Evolutionary conservation across 2,329 filamentous ascomycete genomes (phyloP), one percentile per base, ranked within the genome.

Genomic region (Teratosphaeria epicoccoides): DNA sequence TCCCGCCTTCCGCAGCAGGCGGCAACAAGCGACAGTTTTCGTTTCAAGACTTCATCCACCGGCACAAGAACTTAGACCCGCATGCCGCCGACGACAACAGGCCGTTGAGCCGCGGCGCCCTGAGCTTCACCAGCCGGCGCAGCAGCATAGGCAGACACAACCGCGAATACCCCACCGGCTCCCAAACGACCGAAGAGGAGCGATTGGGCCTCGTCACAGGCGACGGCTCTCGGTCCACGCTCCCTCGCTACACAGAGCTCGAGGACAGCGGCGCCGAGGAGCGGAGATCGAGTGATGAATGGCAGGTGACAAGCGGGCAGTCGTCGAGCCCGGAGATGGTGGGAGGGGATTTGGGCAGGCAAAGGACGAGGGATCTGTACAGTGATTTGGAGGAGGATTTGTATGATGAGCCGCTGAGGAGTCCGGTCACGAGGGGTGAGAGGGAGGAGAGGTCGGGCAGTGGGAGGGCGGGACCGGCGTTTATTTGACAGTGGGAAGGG

Each of bases 11-110:
- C 59, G 55, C 69, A 57, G 14, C 61, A 44, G 25, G 24, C 24
- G 65, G 50, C 73, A 80, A 85, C 10, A 79, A 88, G 54, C 87
- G 91, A 54, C 88, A 95, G 65, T 98, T 97, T 71, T 94, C 87
- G 17, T 97, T 97, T 75, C 85, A 90, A 58, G 88, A 86, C 58
- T 82, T 95, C 49, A 93, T 96, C 68, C 73, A 74, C 54, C 78
- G 83, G 47, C 71, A 76, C 58, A 74, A 74, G 54, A 48, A 54
- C 40, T 10, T 37, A 28, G 49, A 54, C 37, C 43, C 26, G 20
- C 37, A 57, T 28, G 50, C 63, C 48, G 61, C 63, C 24, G 55
- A 55, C 6, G 56, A 55, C n/a, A 44, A 56, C 4, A 60, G 68
- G 10, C 66, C 68, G 1, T 55, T 61, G n/a, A 66, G 62, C 25